phyloP scores from a whole-genome alignment of 306 rosid genomes.

The Vachellia pachyceras region DNA sequence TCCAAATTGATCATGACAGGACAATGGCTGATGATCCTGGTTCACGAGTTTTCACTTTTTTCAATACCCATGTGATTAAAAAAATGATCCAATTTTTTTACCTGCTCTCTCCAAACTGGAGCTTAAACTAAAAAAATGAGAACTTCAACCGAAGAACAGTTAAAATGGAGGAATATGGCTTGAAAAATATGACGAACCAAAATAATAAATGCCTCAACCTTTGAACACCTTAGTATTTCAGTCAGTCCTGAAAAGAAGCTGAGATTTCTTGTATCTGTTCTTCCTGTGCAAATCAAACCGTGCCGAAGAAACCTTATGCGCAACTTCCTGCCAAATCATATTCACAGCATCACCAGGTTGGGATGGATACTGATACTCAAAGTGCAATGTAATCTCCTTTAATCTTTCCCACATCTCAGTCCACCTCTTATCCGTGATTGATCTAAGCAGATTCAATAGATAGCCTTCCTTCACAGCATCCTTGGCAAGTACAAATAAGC shows the following conservation, averaged over 20 bases:
- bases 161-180: conserved; percentile 24
- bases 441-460: conserved; percentile 68
- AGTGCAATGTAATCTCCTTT: conserved; percentile 63
- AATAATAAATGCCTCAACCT: conserved; percentile 2
- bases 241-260: conserved; percentile 41
- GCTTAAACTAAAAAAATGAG: conserved; percentile 18
- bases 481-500: conserved; percentile 60
- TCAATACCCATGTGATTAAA: background rate
- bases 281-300: conserved; percentile 55
- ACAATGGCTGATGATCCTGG: conserved; percentile 2
- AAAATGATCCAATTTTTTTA: background rate
- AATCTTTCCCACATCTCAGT: conserved; percentile 81
- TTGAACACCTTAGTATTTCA: conserved; percentile 36
- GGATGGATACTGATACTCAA: conserved; percentile 84
- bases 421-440: conserved; percentile 68
- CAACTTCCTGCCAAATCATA: conserved; percentile 86
- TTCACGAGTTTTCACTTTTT: background rate
- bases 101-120: background rate
- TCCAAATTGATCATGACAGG: background rate
- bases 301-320: conserved; percentile 54
- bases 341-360: conserved; percentile 74
- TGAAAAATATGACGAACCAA: background rate
- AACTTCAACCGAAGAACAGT: background rate
- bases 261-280: conserved; percentile 70
- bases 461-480: conserved; percentile 72